Evolutionary conservation across 805 yeast genomes (phyloP), one percentile per base, ranked within the genome.

Genomic region (Cyberlindnera mrakii): DNA sequence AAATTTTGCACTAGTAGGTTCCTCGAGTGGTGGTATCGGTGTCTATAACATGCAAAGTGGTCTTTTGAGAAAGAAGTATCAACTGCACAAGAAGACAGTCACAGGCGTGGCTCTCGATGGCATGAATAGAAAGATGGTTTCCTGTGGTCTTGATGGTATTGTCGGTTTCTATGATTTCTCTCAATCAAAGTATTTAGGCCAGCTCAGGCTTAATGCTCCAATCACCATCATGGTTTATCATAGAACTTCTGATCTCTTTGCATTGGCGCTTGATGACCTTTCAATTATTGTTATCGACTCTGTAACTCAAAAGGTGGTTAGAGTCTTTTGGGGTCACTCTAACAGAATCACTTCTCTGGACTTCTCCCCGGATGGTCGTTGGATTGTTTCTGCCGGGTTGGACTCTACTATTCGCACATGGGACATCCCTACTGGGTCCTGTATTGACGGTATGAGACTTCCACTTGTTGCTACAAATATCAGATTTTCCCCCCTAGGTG

Each of bases 361-460:
- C 60, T 91, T 93, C 58, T 82, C 95, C 4, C 95, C 96, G 5
- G 91, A 90, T 61, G 98, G 97, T 30, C 79, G 97, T 61, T 93
- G 98, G 97, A 67, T 93, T 30, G 80, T 93, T 8, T 79, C 93
- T 19, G 80, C 86, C 1, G 75, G 89, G 1, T 69, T 89, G 47
- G 99, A 93, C 60, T 74, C 86, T 2, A 89, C 98, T 0, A 71
- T 93, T 39, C 77, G 99, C 57, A 88, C 96, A 0, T 93, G 98
- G 98, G 98, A 93, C 62, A 74, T 93, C 46, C 98, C 98, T 34
- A 85, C 96, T 1, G 98, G 99, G 39, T 87, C 90, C 1, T 91
- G 98, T 63, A 88, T 93, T 44, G 99, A 93, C 66, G 97, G 96
- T 49, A 80, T 91, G 15, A 67, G 70, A 41, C 73, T 93, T 20